Base-by-base conservation (phyloP, 192 early-diverging fungal genomes). In the Chytriomyces confervae region DNA sequence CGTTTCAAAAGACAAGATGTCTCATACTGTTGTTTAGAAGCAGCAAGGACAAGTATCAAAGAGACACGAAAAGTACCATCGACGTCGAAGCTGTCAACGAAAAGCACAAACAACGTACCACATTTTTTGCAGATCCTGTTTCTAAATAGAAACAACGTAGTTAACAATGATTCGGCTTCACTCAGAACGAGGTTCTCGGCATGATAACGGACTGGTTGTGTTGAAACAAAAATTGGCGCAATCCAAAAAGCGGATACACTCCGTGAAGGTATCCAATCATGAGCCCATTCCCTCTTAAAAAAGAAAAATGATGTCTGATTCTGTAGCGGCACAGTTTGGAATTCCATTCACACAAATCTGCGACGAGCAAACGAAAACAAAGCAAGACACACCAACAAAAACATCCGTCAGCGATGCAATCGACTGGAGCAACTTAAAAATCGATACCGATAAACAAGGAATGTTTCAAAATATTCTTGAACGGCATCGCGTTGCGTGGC, bases 371-470 rank as follows among this genome's bases (percentile, higher is more conserved):
- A 66, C 69, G 57, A 70, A 79, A 62, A 60, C 80, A 51, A 49
- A 71, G 5, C 61, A 71, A 6, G 81, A 84, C 43, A 50, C 36
- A 16, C 73, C 77, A 4, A 66, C 77, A 71, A 8, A 11, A 20
- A 67, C 66, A 7, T 45, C 44, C 29, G 20, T 50, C 7, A 77
- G 81, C 45, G 70, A 65, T 44, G 16, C 27, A 71, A 67, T 88
- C 13, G 84, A 88, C 63, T 88, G 87, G 87, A 64, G 63, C 24
- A 62, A 84, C 16, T 61, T 85, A 5, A 82, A 84, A 48, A 76
- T 88, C 29, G 87, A 88, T 67, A 75, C 79, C 18, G 87, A 88
- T 50, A 83, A 82, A 67, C 80, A 87, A 68, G 74, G 68, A 10
- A 83, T 82, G 66, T 88, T 84, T 66, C 67, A 70, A 45, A 82